A percentile compares a stretch with the other conserved stretches of the same genome.
Conservation (phyloP, 2,329 filamentous ascomycete genomes). For the Cadophora malorum region DNA sequence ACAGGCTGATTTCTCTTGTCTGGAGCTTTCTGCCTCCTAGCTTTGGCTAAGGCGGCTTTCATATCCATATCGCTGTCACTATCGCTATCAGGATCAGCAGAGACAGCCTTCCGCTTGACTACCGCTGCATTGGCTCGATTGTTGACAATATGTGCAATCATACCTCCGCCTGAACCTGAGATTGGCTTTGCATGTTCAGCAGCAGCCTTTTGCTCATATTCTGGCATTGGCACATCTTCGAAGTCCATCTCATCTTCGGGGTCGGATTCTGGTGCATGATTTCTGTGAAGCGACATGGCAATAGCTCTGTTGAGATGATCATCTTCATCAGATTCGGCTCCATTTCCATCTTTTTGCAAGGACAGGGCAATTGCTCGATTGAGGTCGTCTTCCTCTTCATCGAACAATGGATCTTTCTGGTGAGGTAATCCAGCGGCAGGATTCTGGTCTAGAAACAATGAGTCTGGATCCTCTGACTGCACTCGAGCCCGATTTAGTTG, state of each 20-base stretch:
- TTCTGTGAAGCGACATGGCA: conserved; percentile 79
- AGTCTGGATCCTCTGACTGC: conserved; percentile 36
- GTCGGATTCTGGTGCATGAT: conserved; percentile 51
- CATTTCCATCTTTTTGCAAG: conserved; percentile 57
- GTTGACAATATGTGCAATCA: conserved; percentile 78
- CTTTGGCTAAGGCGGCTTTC: conserved; percentile 75
- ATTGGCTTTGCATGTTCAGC: conserved; percentile 60
- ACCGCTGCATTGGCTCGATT: conserved; percentile 71
- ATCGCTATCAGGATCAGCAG: conserved; percentile 47
- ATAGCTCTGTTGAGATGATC: conserved; percentile 84
- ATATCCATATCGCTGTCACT: conserved; percentile 85
- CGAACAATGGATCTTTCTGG: conserved; percentile 23
- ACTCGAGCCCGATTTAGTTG: conserved; percentile 21
- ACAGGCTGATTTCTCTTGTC: conserved; percentile 47
- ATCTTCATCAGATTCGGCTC: conserved; percentile 61
- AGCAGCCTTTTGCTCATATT: conserved; percentile 64
- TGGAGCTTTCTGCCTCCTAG: conserved; percentile 64
- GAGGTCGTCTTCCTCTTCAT: conserved; percentile 67
- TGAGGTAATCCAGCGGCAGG: conserved; percentile 26
- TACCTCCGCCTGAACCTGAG: conserved; percentile 57
- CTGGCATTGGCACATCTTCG: conserved; percentile 58
- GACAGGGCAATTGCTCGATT: conserved; percentile 84
- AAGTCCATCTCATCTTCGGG: conserved; percentile 50
- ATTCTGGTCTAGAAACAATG: conserved; percentile 42
- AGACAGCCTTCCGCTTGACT: conserved; percentile 48